phyloP scores from a whole-genome alignment of 305 asterid species.

The Withania somnifera region DNA sequence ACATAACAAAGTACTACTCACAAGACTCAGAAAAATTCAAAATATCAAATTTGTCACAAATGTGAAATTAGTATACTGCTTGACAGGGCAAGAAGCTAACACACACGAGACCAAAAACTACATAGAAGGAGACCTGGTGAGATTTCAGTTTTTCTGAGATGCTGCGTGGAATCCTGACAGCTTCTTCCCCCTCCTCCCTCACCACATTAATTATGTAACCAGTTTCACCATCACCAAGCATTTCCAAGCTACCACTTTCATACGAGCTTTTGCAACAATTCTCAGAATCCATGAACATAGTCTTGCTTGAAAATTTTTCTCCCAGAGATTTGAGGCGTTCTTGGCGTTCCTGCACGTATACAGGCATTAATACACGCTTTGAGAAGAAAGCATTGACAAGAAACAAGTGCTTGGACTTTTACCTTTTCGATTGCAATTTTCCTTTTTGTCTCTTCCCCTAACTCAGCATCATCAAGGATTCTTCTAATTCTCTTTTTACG shows the following conservation, averaged over 20 bases:
- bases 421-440: slow-evolving; percentile 99
- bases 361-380: slow-evolving; percentile 1
- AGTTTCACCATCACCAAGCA: slow-evolving; percentile 62
- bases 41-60: neutral
- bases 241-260: slow-evolving; percentile 50
- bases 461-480: slow-evolving; percentile 90
- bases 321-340: slow-evolving; percentile 94
- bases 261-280: slow-evolving; percentile 31
- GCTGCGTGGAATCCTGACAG: slow-evolving; percentile 91
- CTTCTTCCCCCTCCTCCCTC: slow-evolving; percentile 95
- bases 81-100: neutral
- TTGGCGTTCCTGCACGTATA: slow-evolving; percentile 75
- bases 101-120: neutral
- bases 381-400: neutral
- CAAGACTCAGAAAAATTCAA: neutral
- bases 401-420: neutral
- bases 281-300: slow-evolving; percentile 40
- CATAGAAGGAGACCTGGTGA: slow-evolving; percentile 61
- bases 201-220: slow-evolving; percentile 87
- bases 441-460: slow-evolving; percentile 95
- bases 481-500: slow-evolving; percentile 86
- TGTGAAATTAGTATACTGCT: neutral
- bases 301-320: slow-evolving; percentile 57
- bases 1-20: neutral
- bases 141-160: slow-evolving; percentile 67